These are phyloP conservation scores for Exophiala dermatitidis DNA, from an alignment of 2,329 filamentous ascomycete genomes.

Conservation along the genomic window DNA sequence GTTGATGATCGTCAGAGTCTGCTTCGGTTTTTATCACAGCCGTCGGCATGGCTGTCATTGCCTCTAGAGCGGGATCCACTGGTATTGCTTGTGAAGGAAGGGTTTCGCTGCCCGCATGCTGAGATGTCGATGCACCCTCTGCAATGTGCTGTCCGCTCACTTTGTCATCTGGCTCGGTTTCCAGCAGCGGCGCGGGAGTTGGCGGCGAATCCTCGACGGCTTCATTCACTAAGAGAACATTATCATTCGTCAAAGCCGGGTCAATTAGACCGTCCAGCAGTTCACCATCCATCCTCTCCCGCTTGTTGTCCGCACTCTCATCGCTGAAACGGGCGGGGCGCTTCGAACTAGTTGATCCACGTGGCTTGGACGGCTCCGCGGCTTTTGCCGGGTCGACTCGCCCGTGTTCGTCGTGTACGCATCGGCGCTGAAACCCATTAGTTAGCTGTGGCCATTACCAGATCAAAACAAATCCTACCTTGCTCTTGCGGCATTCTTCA, in stretches of 20 bases:
- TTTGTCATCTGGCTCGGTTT: constrained; percentile 16
- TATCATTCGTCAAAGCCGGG: constrained; percentile 18
- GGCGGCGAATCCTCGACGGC: constrained; percentile 15
- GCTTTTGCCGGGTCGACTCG: constrained; percentile 58
- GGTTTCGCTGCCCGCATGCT: not conserved
- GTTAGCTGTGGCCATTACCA: constrained; percentile 15
- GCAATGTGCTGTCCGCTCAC: not conserved
- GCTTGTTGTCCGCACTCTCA: constrained; percentile 36
- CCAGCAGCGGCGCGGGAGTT: constrained; percentile 26
- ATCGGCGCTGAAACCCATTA: constrained; percentile 48
- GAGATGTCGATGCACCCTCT: not conserved
- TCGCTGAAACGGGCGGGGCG: constrained; percentile 42
- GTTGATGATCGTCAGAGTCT: not conserved
- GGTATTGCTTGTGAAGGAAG: not conserved
- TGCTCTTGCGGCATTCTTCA: constrained; percentile 60
- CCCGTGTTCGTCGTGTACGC: constrained; percentile 59
- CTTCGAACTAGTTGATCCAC: constrained; percentile 51
- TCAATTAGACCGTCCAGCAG: constrained; percentile 23
- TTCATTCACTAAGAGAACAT: constrained; percentile 4
- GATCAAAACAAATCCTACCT: constrained; percentile 42
- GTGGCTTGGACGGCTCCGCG: constrained; percentile 53
- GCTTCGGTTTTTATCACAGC: constrained; percentile 7
- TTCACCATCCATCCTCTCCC: constrained; percentile 24
- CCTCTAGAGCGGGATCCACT: constrained; percentile 16
- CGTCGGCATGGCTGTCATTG: not conserved